These are phyloP conservation scores for Colletotrichum acutatum DNA, from an alignment of 2,329 filamentous ascomycete genomes.

Conservation along the genomic window DNA sequence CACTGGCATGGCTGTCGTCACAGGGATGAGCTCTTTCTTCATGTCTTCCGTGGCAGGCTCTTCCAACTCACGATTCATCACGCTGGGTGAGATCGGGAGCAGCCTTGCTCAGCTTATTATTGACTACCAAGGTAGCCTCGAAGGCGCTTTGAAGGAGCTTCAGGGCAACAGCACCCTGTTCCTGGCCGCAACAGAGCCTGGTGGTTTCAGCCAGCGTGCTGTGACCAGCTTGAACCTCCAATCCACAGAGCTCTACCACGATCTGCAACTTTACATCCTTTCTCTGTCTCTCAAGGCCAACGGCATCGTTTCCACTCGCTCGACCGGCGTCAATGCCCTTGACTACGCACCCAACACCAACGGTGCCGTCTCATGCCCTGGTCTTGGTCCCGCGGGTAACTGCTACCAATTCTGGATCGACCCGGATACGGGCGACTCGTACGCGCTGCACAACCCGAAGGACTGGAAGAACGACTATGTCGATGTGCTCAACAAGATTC, in stretches of 20 bases:
- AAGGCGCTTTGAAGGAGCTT: slow-evolving; percentile 34
- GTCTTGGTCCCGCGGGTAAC: slow-evolving; percentile 19
- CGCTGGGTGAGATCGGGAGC: slow-evolving; percentile 40
- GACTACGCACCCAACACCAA: slow-evolving; percentile 33
- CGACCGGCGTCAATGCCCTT: slow-evolving; percentile 38
- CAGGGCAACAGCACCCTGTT: slow-evolving; percentile 39
- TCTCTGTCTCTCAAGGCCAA: slow-evolving; percentile 39
- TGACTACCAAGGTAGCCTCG: slow-evolving; percentile 39
- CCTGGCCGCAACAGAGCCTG: slow-evolving; percentile 36
- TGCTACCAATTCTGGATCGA: slow-evolving; percentile 41
- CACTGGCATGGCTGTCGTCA: slow-evolving; percentile 30
- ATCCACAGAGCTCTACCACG: slow-evolving; percentile 37
- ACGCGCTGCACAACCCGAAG: slow-evolving; percentile 40
- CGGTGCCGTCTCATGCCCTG: slow-evolving; percentile 29
- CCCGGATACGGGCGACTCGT: slow-evolving; percentile 37
- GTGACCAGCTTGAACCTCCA: slow-evolving; percentile 40
- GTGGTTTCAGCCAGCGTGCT: slow-evolving; percentile 41
- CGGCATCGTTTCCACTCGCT: slow-evolving; percentile 38
- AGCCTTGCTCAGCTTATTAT: slow-evolving; percentile 40
- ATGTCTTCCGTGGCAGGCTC: slow-evolving; percentile 26
- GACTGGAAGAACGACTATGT: slow-evolving; percentile 39
- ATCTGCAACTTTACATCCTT: slow-evolving; percentile 39
- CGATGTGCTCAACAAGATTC: slow-evolving; percentile 36
- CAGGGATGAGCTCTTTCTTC: slow-evolving; percentile 25
- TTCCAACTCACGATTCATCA: slow-evolving; percentile 40